These are phyloP conservation scores for Russula ochroleuca DNA, from an alignment of 768 basidiomycete species.

Conservation along the genomic window DNA sequence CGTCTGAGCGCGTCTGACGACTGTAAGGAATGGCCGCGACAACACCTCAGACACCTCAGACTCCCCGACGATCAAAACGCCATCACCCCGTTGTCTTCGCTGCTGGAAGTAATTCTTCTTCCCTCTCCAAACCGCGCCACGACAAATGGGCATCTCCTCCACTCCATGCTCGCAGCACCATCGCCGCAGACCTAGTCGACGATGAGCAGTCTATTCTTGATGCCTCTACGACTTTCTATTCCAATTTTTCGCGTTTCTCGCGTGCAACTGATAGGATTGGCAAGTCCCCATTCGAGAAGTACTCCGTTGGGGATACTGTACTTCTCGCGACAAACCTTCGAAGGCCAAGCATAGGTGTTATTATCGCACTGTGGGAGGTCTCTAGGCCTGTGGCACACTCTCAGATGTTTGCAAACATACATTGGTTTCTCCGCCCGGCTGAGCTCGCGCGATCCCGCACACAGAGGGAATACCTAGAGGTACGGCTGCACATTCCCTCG, in stretches of 20 bases:
- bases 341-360: slow-evolving; percentile 62
- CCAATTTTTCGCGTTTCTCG: slow-evolving; percentile 12
- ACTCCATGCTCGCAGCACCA: slow-evolving; percentile 20
- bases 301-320: slow-evolving; percentile 62
- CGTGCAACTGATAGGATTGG: slow-evolving; percentile 1
- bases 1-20: no score
- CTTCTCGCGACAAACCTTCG: slow-evolving; percentile 47
- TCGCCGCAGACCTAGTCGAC: slow-evolving; percentile 24
- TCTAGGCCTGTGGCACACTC: slow-evolving; percentile 34
- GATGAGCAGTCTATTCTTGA: slow-evolving; percentile 16
- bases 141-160: slow-evolving; percentile 22
- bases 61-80: slow-evolving; percentile 26
- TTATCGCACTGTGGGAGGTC: slow-evolving; percentile 65
- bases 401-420: slow-evolving; percentile 56
- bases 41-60: slow-evolving; percentile 19
- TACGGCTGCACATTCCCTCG: slow-evolving; percentile 32
- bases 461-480: slow-evolving; percentile 56
- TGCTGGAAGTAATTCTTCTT: neutral
- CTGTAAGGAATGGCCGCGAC: neutral
- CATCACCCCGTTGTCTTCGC: slow-evolving; percentile 22
- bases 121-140: neutral
- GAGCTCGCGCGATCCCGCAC: slow-evolving; percentile 60
- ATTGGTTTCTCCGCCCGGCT: slow-evolving; percentile 70
- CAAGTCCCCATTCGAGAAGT: slow-evolving; percentile 34
- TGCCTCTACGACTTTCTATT: slow-evolving; percentile 20